These are phyloP conservation scores for Eucalyptus cloeziana DNA, from an alignment of 345 rosid genomes.

Conservation along the genomic window DNA sequence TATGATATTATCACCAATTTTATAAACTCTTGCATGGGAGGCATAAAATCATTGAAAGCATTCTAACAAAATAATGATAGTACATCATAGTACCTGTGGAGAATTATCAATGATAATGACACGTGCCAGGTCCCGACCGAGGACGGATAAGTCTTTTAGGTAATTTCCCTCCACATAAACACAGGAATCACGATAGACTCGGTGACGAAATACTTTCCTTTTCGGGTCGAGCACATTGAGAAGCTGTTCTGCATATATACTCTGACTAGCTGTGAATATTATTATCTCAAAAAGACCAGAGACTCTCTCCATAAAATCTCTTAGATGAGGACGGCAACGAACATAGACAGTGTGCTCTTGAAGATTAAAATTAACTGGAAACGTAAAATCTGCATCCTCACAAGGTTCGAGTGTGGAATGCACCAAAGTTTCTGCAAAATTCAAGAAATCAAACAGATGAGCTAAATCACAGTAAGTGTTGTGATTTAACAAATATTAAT, in stretches of 20 bases:
- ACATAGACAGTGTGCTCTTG: constrained; percentile 87
- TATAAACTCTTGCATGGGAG: not conserved
- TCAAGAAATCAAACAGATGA: not conserved
- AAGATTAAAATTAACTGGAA: constrained; percentile 74
- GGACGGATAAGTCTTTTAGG: constrained; percentile 86
- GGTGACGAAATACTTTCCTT: constrained; percentile 85
- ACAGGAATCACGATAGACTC: constrained; percentile 94
- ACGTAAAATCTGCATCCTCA: constrained; percentile 82
- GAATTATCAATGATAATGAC: constrained; percentile 91
- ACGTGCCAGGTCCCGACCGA: constrained; percentile 87
- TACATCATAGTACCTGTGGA: constrained; percentile 66
- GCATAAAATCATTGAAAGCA: not conserved
- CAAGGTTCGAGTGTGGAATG: constrained; percentile 88
- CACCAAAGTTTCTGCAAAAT: constrained; percentile 80
- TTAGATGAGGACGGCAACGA: constrained; percentile 85
- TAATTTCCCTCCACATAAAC: constrained; percentile 92
- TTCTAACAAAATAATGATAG: not conserved
- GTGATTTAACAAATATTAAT: not conserved
- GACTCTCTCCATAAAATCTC: constrained; percentile 85
- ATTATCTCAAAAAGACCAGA: constrained; percentile 79
- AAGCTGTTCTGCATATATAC: constrained; percentile 94
- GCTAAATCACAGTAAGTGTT: not conserved
- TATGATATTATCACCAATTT: not conserved
- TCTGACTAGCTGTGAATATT: constrained; percentile 97
- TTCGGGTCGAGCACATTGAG: constrained; percentile 97